These are phyloP conservation scores for Capronia coronata DNA, from an alignment of 2,329 filamentous ascomycete genomes.

Conservation along the genomic window DNA sequence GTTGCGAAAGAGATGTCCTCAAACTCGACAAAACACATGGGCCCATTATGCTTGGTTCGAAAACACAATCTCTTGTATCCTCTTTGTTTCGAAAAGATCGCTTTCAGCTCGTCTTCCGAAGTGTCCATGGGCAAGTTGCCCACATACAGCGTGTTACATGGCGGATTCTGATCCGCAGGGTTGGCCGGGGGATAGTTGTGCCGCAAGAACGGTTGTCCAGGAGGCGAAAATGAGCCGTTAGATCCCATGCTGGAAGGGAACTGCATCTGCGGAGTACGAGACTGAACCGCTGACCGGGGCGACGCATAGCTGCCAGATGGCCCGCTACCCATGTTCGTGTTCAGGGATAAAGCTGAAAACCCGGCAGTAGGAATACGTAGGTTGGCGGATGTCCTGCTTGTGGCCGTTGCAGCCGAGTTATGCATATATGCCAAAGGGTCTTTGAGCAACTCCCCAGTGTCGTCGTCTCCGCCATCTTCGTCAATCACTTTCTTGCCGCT, in stretches of 20 bases:
- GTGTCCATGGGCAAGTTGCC: constrained; percentile 93
- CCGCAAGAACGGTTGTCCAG: constrained; percentile 52
- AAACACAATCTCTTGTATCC: constrained; percentile 95
- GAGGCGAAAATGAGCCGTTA: constrained; percentile 51
- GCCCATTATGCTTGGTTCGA: constrained; percentile 87
- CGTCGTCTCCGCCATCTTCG: constrained; percentile 55
- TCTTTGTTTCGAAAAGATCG: constrained; percentile 83
- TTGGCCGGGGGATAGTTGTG: constrained; percentile 79
- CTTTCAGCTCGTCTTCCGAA: constrained; percentile 90
- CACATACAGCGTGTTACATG: constrained; percentile 96
- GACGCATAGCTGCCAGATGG: constrained; percentile 42
- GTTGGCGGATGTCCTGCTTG: constrained; percentile 59
- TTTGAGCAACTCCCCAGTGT: constrained; percentile 56
- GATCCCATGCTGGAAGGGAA: constrained; percentile 52
- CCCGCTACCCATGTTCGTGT: constrained; percentile 50
- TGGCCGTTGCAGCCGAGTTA: constrained; percentile 50
- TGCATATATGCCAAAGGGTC: constrained; percentile 64
- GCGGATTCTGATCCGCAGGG: constrained; percentile 90
- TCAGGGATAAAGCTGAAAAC: constrained; percentile 65
- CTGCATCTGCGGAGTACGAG: constrained; percentile 46
- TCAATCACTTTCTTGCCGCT: constrained; percentile 59
- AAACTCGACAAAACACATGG: constrained; percentile 99
- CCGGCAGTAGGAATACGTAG: constrained; percentile 63
- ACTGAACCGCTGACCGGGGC: constrained; percentile 43
- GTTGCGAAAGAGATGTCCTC: constrained; percentile 89